These are phyloP conservation scores for Chimonanthus salicifolius DNA, from an alignment of 164 flowering plant species.

Conservation along the genomic window DNA sequence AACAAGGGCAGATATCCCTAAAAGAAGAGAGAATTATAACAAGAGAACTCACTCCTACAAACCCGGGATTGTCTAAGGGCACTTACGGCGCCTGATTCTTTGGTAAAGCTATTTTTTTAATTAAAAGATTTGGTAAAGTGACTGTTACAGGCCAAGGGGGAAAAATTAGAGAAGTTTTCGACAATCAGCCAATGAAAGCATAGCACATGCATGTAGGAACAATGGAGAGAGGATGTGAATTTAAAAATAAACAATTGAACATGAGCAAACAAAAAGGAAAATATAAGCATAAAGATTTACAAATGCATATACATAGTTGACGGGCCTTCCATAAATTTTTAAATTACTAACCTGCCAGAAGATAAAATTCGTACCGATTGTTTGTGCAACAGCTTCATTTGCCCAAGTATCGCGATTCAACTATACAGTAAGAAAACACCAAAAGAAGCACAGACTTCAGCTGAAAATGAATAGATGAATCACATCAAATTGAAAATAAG, in stretches of 20 bases:
- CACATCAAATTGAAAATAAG: neutral
- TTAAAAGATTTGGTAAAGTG: too few relatives aligned
- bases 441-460: conserved; percentile 4
- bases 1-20: neutral
- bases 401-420: conserved; percentile 98
- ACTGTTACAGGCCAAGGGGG: too few relatives aligned
- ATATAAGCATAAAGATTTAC: neutral
- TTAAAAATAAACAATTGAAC: neutral
- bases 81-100: too few relatives aligned
- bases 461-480: neutral
- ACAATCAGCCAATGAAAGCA: too few relatives aligned
- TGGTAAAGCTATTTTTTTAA: too few relatives aligned
- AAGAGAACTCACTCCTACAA: neutral
- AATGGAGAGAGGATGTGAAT: too few relatives aligned
- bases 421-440: conserved; percentile 31
- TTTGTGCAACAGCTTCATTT: conserved; percentile 96
- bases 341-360: conserved; percentile 89
- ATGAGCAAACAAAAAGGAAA: neutral
- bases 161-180: too few relatives aligned
- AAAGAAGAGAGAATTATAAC: too few relatives aligned
- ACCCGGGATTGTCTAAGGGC: neutral
- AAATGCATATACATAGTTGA: neutral
- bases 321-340: neutral
- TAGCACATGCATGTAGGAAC: too few relatives aligned
- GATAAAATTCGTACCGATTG: conserved; percentile 71